Base-by-base conservation (phyloP, 2,329 filamentous ascomycete species). In the Myriosclerotinia scirpicola region DNA sequence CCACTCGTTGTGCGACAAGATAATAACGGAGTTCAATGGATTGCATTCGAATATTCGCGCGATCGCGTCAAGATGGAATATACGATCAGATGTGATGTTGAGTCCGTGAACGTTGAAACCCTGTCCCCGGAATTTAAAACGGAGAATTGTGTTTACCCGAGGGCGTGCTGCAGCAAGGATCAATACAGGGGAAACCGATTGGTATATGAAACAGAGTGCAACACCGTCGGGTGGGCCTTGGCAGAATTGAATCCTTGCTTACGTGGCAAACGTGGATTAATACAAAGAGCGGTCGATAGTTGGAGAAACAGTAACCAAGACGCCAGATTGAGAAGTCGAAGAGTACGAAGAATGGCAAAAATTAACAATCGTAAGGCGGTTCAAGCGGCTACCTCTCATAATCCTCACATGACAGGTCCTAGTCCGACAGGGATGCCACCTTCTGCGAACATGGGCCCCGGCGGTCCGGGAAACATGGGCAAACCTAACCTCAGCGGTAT, bases 231-330 rank as follows among this genome's bases (percentile, higher is more conserved):
- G n/a, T 99, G 95, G 95, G 94, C 94, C 15, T 81, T 99, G 72
- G 95, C 95, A 2, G 90, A 98, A 76, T 81, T 99, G 64, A 99
- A 99, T 78, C 89, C 93, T 9, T 90, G 91, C 67, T 84, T 98
- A 68, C 88, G 94, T 70, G 94, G 94, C 72, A 98, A 98, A 83
- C 87, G 95, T 73, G 95, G 95, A 9, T 84, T 99, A 68, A 99
- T 99, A 73, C 95, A 99, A 81, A 87, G 95, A 71, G 95, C 95
- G 2, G 95, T 99, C 54, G 95, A 99, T 79, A 97, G 93, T 81
- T 98, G 95, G 95, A 87, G 95, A 70, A 99, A 99, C 82, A 98
- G 94, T 84, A 98, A 98, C 80, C 93, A 96, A 80, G 95, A 99
- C 75, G 92, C 92, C 60, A 86, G 93, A 72, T 82, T 98, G 76